Evolutionary conservation across 1,284 basidiomycete species (phyloP).

Genomic region (Irpex sp.): DNA sequence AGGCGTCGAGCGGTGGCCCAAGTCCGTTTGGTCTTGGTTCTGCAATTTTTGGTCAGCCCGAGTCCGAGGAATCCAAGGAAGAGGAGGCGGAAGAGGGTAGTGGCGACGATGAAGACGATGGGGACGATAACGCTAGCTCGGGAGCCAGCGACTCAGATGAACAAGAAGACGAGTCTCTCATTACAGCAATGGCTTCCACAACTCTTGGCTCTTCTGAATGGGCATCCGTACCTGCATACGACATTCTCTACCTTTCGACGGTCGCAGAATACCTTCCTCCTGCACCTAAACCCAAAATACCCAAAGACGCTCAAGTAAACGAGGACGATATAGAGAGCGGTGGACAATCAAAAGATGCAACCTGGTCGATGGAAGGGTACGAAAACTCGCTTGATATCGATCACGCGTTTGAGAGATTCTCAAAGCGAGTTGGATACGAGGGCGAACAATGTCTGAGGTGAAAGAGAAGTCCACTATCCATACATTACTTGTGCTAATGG

Average conservation of each 20-base stretch:
- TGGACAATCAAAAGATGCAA: slow-evolving; percentile 41
- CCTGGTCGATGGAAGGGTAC: slow-evolving; percentile 68
- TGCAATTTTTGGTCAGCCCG: slow-evolving; percentile 53
- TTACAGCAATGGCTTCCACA: slow-evolving; percentile 56
- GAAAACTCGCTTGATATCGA: slow-evolving; percentile 77
- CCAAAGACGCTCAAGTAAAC: slow-evolving; percentile 34
- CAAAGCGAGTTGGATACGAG: slow-evolving; percentile 60
- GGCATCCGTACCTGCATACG: slow-evolving; percentile 58
- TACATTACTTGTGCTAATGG: neutral
- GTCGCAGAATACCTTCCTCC: slow-evolving; percentile 64
- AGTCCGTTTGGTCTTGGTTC: slow-evolving; percentile 53
- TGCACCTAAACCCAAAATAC: slow-evolving; percentile 43
- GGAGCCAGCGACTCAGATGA: slow-evolving; percentile 10
- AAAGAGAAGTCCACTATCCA: neutral
- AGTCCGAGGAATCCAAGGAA: neutral
- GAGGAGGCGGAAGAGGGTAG: slow-evolving; percentile 12
- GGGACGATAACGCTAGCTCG: slow-evolving; percentile 4
- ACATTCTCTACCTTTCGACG: slow-evolving; percentile 72
- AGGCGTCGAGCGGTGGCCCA: slow-evolving; percentile 15
- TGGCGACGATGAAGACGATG: slow-evolving; percentile 9
- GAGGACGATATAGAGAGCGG: slow-evolving; percentile 38
- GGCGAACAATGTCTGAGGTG: slow-evolving; percentile 79
- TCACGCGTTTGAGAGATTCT: slow-evolving; percentile 77
- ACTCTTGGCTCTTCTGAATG: slow-evolving; percentile 60
- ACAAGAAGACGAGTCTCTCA: slow-evolving; percentile 33